phyloP scores from a whole-genome alignment of 495 filamentous ascomycete species.

The Aspergillus heteromorphus region DNA sequence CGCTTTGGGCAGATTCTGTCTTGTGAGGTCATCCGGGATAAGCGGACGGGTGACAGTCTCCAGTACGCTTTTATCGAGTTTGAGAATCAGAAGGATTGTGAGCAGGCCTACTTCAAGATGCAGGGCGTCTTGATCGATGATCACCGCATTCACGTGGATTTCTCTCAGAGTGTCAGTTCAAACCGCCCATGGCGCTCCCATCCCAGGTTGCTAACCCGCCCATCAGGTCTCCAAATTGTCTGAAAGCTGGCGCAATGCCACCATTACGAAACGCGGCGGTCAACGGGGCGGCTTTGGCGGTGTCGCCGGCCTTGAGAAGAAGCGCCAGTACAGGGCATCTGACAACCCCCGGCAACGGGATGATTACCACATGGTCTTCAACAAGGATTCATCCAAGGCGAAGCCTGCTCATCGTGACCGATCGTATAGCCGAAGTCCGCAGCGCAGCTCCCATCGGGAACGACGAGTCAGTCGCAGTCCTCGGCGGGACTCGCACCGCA shows the following conservation, averaged over 20 bases:
- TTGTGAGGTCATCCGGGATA: constrained; percentile 94
- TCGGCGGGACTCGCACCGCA: constrained; percentile 21
- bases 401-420: constrained; percentile 16
- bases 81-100: constrained; percentile 83
- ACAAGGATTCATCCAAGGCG: constrained; percentile 58
- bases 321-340: constrained; percentile 73
- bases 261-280: constrained; percentile 73
- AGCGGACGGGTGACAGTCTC: constrained; percentile 86
- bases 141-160: constrained; percentile 96
- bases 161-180: constrained; percentile 82
- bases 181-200: not conserved
- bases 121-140: constrained; percentile 94
- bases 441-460: constrained; percentile 20
- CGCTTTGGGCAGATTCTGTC: constrained; percentile 94
- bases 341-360: constrained; percentile 57
- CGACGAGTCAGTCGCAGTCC: constrained; percentile 49
- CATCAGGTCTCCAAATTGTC: constrained; percentile 70
- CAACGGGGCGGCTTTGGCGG: constrained; percentile 84
- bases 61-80: constrained; percentile 99
- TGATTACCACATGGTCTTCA: constrained; percentile 77
- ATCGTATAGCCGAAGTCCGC: constrained; percentile 21
- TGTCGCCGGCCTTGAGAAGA: constrained; percentile 77
- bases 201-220: constrained; percentile 20
- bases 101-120: constrained; percentile 98
- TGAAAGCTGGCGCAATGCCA: constrained; percentile 83